Evolutionary conservation across 208 protist species (phyloP).

Genomic region (Trypanosoma theileri): DNA sequence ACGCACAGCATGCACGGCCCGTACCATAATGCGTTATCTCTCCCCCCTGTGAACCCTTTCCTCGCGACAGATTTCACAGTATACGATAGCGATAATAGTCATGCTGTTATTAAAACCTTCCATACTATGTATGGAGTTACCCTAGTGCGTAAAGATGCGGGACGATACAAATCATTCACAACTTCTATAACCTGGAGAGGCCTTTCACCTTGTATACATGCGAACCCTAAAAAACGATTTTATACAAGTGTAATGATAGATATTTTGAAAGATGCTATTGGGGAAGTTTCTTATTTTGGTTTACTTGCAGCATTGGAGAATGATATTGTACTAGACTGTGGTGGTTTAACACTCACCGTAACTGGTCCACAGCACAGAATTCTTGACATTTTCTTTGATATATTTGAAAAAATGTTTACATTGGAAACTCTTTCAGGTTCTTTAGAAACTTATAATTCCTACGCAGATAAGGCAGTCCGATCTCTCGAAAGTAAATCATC

Average conservation of each 20-base stretch:
- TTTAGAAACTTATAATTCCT: slow-evolving; percentile 46
- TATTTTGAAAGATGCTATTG: slow-evolving; percentile 45
- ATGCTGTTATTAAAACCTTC: slow-evolving; percentile 25
- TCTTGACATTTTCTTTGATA: slow-evolving; percentile 42
- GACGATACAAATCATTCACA: slow-evolving; percentile 61
- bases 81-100: slow-evolving; percentile 19
- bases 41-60: slow-evolving; percentile 59
- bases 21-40: slow-evolving; percentile 1
- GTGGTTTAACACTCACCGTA: slow-evolving; percentile 46
- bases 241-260: slow-evolving; percentile 60
- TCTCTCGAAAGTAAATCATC: slow-evolving; percentile 29
- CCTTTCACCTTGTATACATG: slow-evolving; percentile 53
- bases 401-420: slow-evolving; percentile 37
- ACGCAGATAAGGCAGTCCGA: slow-evolving; percentile 40
- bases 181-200: slow-evolving; percentile 40
- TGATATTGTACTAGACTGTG: slow-evolving; percentile 17
- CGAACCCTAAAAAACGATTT: slow-evolving; percentile 44
- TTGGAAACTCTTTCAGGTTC: slow-evolving; percentile 26
- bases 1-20: slow-evolving; percentile 19
- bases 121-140: slow-evolving; percentile 45
- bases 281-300: slow-evolving; percentile 68
- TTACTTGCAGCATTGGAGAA: slow-evolving; percentile 62
- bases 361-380: slow-evolving; percentile 60
- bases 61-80: slow-evolving; percentile 73
- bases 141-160: slow-evolving; percentile 41